Evolutionary conservation across 495 filamentous ascomycete genomes (phyloP).

Genomic region (Podospora pseudocomata): DNA sequence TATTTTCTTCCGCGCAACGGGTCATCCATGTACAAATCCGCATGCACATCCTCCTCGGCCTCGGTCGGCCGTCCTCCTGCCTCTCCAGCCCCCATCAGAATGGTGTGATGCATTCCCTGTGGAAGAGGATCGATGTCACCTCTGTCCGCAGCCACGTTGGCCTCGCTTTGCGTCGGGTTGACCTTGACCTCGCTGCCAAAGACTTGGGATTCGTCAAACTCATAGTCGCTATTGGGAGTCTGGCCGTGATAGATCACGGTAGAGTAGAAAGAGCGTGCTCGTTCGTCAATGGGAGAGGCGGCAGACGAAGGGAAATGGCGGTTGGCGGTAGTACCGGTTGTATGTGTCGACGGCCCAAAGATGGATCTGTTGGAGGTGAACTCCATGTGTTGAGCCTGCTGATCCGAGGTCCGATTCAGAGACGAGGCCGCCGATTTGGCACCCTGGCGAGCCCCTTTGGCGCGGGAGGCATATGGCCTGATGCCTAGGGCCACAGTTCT

Average conservation of each 20-base stretch:
- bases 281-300: conserved; percentile 8
- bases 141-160: conserved; percentile 28
- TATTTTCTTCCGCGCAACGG: conserved; percentile 9
- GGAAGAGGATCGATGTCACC: conserved; percentile 28
- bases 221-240: background rate
- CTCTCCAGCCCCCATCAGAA: conserved; percentile 19
- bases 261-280: conserved; percentile 9
- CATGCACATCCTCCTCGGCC: conserved; percentile 25
- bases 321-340: background rate
- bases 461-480: background rate
- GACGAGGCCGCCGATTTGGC: background rate
- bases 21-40: conserved; percentile 23
- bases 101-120: conserved; percentile 22
- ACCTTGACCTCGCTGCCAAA: conserved; percentile 25
- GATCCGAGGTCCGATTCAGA: background rate
- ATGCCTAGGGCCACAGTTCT: background rate
- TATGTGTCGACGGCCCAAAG: background rate
- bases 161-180: conserved; percentile 33
- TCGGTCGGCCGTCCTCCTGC: conserved; percentile 21
- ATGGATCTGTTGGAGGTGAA: conserved; percentile 11
- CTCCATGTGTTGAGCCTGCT: conserved; percentile 1
- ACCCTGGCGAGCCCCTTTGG: background rate
- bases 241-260: conserved; percentile 21
- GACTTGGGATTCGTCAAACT: conserved; percentile 10
- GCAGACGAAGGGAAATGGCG: conserved; percentile 5